A percentile compares a stretch with the other conserved stretches of the same genome.
phyloP scores from a whole-genome alignment of 2,329 filamentous ascomycete genomes.

The Hypoxylon rubiginosum region DNA sequence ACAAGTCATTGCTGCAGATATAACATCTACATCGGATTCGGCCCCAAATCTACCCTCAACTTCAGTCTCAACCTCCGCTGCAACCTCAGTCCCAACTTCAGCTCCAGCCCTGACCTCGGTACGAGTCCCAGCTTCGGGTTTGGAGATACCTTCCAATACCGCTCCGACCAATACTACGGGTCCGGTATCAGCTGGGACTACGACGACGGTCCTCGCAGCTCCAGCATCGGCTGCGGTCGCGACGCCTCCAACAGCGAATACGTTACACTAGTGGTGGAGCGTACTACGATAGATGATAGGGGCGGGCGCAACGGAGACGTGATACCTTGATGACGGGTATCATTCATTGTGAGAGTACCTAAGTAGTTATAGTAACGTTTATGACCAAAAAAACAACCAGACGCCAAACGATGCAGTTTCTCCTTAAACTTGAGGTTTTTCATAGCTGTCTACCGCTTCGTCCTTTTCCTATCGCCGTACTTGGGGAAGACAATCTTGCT shows the following conservation, averaged over 20 bases:
- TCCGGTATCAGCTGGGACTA: slow-evolving; percentile 22
- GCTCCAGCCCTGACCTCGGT: slow-evolving; percentile 1
- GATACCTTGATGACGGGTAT: slow-evolving; percentile 43
- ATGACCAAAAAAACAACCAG: slow-evolving; percentile 44
- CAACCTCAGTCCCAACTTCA: neutral
- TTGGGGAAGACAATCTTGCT: slow-evolving; percentile 72
- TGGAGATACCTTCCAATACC: neutral
- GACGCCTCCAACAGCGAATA: slow-evolving; percentile 13
- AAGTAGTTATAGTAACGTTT: slow-evolving; percentile 41
- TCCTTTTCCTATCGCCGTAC: slow-evolving; percentile 65
- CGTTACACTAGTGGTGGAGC: slow-evolving; percentile 22
- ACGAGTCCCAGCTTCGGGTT: neutral
- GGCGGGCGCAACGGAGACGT: neutral
- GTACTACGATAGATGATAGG: neutral
- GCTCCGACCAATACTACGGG: slow-evolving; percentile 6
- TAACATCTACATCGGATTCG: slow-evolving; percentile 1
- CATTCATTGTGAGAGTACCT: slow-evolving; percentile 43
- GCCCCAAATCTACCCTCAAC: neutral
- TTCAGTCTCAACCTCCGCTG: neutral
- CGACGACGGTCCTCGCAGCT: slow-evolving; percentile 15
- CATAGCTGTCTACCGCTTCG: slow-evolving; percentile 51
- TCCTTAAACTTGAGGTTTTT: neutral
- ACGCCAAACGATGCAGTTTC: slow-evolving; percentile 45
- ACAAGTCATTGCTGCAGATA: slow-evolving; percentile 7
- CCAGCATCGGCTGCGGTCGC: slow-evolving; percentile 25